A percentile compares a stretch with the other conserved stretches of the same genome.
These are phyloP conservation scores for Kluyveromyces sp. DNA, from an alignment of 1,139 yeast species.

Conservation along the genomic window DNA sequence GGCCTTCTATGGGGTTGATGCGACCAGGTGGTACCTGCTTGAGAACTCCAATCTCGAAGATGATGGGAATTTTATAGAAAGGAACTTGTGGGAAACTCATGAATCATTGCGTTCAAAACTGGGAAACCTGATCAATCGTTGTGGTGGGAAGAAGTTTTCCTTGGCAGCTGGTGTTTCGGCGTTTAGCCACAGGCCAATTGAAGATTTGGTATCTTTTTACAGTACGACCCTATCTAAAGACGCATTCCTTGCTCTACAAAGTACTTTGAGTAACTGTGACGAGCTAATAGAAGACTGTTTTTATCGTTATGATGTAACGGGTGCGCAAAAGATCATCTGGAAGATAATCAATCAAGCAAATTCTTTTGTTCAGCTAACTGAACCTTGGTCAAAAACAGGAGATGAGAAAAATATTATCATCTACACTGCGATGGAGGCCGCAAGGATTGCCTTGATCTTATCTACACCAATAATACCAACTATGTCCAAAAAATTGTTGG, in stretches of 20 bases:
- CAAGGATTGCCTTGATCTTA: slow-evolving; percentile 60
- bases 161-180: slow-evolving; percentile 39
- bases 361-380: slow-evolving; percentile 48
- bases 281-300: slow-evolving; percentile 40
- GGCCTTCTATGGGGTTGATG: slow-evolving; percentile 60
- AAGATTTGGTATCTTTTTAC: slow-evolving; percentile 5
- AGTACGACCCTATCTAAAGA: slow-evolving; percentile 6
- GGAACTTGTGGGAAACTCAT: slow-evolving; percentile 48
- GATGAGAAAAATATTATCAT: slow-evolving; percentile 46
- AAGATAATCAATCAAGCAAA: slow-evolving; percentile 55
- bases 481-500: slow-evolving; percentile 50
- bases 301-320: slow-evolving; percentile 46
- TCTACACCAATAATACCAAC: slow-evolving; percentile 69
- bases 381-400: slow-evolving; percentile 49
- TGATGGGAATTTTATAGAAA: slow-evolving; percentile 74
- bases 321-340: slow-evolving; percentile 62
- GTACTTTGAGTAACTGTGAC: slow-evolving; percentile 29
- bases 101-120: slow-evolving; percentile 72
- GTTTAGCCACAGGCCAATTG: slow-evolving; percentile 11
- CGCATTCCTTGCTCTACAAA: slow-evolving; percentile 17
- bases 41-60: slow-evolving; percentile 67
- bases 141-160: slow-evolving; percentile 64
- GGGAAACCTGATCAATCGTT: slow-evolving; percentile 70
- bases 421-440: slow-evolving; percentile 60
- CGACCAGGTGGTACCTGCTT: slow-evolving; percentile 67